Evolutionary conservation across 306 rosid genomes (phyloP), one percentile per base, ranked within the genome.

Genomic region (Lathyrus sativus): DNA sequence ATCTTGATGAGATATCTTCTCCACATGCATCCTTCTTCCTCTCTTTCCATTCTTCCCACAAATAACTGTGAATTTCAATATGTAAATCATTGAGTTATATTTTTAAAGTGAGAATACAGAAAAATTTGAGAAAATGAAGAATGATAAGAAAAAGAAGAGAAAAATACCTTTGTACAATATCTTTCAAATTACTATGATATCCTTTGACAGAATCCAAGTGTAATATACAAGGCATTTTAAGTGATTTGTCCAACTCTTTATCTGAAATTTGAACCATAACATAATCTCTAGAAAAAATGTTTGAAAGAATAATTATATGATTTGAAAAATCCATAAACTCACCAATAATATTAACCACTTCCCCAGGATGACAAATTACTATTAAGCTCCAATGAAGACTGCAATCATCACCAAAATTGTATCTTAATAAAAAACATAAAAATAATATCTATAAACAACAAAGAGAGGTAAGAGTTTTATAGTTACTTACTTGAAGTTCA

Each of bases 191-290:
- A 13, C 83, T 42, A 29, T 92, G 98, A 79, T 70, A 89, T 81
- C 98, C 98, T 70, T 87, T 92, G 49, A 92, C 83, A 65, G 98
- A 92, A 82, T 92, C 98, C 98, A 92, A 85, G 74, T 89, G 98
- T 85, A 92, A 79, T 80, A 92, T 86, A 62, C 98, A 89, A 5
- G 98, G 91, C 22, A 85, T 82, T 76, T 82, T 89, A 57, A 29
- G 73, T 58, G 85, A 72, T 68, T 80, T 78, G 68, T 70, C 80
- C 80, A 49, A 17, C 55, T 83, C 77, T 56, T 72, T 84, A 67
- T 78, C 98, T 92, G 89, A 56, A 80, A 84, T 26, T 55, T 17
- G 22, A 19, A 59, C 26, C 53, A 19, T 19, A 51, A 51, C 22
- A 74, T 55, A 48, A 42, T 39, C 70, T 71, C 14, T 51, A 33